phyloP scores from a whole-genome alignment of 2,329 filamentous ascomycete genomes.

The Epichloe hybrida region DNA sequence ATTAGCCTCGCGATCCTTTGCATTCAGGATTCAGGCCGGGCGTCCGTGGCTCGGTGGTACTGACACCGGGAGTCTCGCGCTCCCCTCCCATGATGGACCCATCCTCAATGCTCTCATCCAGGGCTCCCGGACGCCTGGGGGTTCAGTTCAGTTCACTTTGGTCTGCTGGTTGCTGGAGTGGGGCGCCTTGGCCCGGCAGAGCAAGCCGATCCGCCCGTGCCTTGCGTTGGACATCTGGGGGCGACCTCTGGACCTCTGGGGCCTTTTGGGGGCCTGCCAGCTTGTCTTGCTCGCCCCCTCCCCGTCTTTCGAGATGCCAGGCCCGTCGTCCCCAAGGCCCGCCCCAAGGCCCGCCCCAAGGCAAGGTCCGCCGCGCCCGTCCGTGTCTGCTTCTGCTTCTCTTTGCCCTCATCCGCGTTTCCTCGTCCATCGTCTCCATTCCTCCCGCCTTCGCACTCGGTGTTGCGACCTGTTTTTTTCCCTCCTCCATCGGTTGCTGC shows the following conservation, averaged over 20 bases:
- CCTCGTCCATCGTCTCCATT: neutral
- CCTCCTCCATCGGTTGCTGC: slow-evolving; percentile 1
- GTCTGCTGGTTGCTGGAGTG: neutral
- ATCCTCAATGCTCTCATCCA: too few species aligned
- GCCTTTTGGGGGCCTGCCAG: neutral
- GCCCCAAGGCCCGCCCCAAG: slow-evolving; percentile 1
- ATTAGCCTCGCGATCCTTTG: too few species aligned
- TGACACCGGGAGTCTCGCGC: too few species aligned
- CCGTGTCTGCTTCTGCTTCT: slow-evolving; percentile 5
- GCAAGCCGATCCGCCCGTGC: slow-evolving; percentile 6
- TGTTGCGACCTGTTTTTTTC: slow-evolving; percentile 1
- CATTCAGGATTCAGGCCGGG: too few species aligned
- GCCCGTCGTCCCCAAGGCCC: neutral
- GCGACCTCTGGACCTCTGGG: neutral
- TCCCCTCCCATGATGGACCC: too few species aligned
- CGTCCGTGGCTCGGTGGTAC: too few species aligned
- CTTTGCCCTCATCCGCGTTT: slow-evolving; percentile 3
- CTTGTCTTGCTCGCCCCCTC: slow-evolving; percentile 1
- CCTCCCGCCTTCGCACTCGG: neutral
- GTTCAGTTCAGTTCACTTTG: neutral
- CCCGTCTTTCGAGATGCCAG: slow-evolving; percentile 4
- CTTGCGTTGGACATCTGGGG: neutral
- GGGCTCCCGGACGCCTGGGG: neutral
- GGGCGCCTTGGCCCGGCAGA: slow-evolving; percentile 2
- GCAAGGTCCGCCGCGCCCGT: slow-evolving; percentile 6